These are phyloP conservation scores for Capsicum rhomboideum DNA, from an alignment of 257 asterid species.

Conservation along the genomic window DNA sequence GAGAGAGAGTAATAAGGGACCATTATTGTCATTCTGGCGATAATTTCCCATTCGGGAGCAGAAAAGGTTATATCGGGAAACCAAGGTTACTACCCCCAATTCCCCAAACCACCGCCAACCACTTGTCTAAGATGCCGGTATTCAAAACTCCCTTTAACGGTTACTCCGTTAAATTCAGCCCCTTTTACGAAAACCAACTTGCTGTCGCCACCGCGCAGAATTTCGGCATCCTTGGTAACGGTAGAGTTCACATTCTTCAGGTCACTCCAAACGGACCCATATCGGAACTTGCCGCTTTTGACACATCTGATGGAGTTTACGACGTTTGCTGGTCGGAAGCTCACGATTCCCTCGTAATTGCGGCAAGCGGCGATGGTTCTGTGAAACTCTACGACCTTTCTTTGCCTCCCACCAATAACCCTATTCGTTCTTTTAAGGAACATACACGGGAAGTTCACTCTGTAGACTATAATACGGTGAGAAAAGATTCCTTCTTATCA, in stretches of 20 bases:
- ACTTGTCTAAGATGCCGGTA: slow-evolving; percentile 53
- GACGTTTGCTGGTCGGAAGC: slow-evolving; percentile 97
- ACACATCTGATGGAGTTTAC: slow-evolving; percentile 92
- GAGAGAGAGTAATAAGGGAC: too few relatives aligned
- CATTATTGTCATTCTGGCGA: background rate
- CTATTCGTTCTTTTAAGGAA: slow-evolving; percentile 83
- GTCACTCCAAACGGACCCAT: slow-evolving; percentile 44
- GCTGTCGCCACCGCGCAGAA: slow-evolving; percentile 95
- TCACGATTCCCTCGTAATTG: slow-evolving; percentile 78
- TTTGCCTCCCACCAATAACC: slow-evolving; percentile 72
- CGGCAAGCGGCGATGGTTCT: slow-evolving; percentile 90
- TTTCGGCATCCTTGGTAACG: slow-evolving; percentile 96
- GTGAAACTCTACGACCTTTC: slow-evolving; percentile 80
- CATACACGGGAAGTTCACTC: slow-evolving; percentile 90
- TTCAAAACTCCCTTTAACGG: slow-evolving; percentile 84
- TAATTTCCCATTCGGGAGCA: background rate
- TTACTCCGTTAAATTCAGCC: slow-evolving; percentile 93
- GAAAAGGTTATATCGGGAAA: background rate
- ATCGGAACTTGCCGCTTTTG: slow-evolving; percentile 67
- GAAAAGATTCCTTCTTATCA: slow-evolving; percentile 86
- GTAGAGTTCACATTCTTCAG: slow-evolving; percentile 87
- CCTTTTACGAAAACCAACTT: slow-evolving; percentile 70
- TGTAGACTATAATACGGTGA: slow-evolving; percentile 73
- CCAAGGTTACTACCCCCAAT: background rate
- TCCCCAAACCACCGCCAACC: background rate